Base-by-base conservation (phyloP, 1,284 basidiomycete species). In the Neotropicomus parvogracilis region DNA sequence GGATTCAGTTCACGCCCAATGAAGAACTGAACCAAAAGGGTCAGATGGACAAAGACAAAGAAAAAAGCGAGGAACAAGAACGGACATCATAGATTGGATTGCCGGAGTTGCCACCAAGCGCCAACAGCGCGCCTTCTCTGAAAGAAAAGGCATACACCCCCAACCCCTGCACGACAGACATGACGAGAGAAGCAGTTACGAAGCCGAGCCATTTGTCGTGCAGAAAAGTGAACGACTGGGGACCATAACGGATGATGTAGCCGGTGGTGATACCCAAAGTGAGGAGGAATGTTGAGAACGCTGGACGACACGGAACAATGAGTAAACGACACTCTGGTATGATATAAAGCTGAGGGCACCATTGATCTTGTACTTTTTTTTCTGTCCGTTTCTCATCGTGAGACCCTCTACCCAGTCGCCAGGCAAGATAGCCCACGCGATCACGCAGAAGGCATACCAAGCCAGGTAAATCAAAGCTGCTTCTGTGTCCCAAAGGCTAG, bases 1-100 rank as follows among this genome's bases (percentile, higher is more conserved):
- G 97, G 95, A 71, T 99, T 99, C 44, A 99, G 75, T 63, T 95
- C 91, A 46, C 97, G 88, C 24, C 97, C 97, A 57, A 99, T 95
- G 74, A 85, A 99, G 76, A 92, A 99, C 92, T 97, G 60, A n/a
- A 36, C 16, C 19, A 14, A 24, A 4, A 38, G 14, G 2, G 26
- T 54, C 27, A 59, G 32, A 39, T 6, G 10, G 6, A 29, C 0
- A 13, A 1, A 26, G 7, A 19, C 4, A 14, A 3, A 28, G 11
- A 43, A 9, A 14, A 17, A 3, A 1, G 37, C 29, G 14, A 39
- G 3, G 44, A 35, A 4, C 7, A 2, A 27, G 24, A 16, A 73
- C 89, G 49, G 58, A 95, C 94, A 67, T 99, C 95, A 68, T 97
- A 98, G 53, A 97, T 80, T 46, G 78, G 68, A 65, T 90, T 91